Base-by-base conservation (phyloP, 1,139 yeast genomes). In the Candida pseudocylindracea region DNA sequence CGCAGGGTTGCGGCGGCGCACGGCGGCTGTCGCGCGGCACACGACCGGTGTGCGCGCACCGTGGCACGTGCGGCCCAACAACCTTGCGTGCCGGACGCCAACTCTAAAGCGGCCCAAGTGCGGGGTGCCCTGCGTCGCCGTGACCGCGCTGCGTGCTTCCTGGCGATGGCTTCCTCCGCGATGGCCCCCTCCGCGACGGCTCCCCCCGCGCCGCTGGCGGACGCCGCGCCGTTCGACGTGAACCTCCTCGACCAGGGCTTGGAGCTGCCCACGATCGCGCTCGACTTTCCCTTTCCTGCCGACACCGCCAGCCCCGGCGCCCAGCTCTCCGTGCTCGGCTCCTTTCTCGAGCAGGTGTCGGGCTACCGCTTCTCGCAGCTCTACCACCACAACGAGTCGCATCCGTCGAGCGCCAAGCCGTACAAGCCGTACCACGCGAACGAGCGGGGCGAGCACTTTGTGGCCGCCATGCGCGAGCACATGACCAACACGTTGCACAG, bases 201-300 rank as follows among this genome's bases (percentile, higher is more conserved):
- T 4, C 20, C 4, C 20, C 6, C 20, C 20, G 6, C 20, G 20
- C 6, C 20, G 6, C 20, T 4, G 6, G 20, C 6, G 20, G 20
- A 4, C 6, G 20, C 20, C 20, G 20, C 20, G 4, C 20, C 20
- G 20, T 41, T 41, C 20, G 50, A 60, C 38, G 49, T 60, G 39
- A 58, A 60, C 41, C 48, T 60, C 35, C 49, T 60, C 27, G 29
- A 13, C 26, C 51, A 54, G 41, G 55, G 59, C 3, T 42, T 51
- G 20, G 36, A 40, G 1, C 33, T 41, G 6, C 64, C 65, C 27
- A 44, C 44, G 29, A 42, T 60, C 30, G 53, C 48, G 2, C 48
- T 59, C 30, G 41, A 54, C 4, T 57, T 58, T 38, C 65, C 66
- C 0, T 47, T 60, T 12, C 66, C 67, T 8, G 46, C 46, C 10